Evolutionary conservation across 1,139 yeast genomes (phyloP), one percentile per base, ranked within the genome.

Genomic region (Candida pseudoviswanathii): DNA sequence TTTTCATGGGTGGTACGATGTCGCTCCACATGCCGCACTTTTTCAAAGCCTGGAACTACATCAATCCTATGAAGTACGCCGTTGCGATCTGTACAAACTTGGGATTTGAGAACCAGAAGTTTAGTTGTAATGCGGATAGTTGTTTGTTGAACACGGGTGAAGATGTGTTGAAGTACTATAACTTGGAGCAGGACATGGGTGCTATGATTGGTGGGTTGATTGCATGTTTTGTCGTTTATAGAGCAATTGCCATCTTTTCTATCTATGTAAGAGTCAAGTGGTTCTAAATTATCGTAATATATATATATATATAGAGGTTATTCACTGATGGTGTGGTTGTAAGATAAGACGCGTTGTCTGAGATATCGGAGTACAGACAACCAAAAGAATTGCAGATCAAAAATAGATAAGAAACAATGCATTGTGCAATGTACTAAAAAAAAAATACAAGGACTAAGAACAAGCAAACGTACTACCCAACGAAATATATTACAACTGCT

Each of bases 1-100:
- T 86, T 16, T 82, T 86, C 58, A 87, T 89, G 95, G 89, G 90
- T 3, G 97, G 96, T n/a, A 74, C 92, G 4, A 78, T 90, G 85
- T 86, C 96, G 0, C 68, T 88, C 55, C 75, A 85, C 33, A 82
- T 89, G 86, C 90, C 90, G 5, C 69, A 68, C 1, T 81, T 89
- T 47, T 78, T 89, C 61, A 74, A 75, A 54, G 96, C 84, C 0
- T 68, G 86, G 63, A 89, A 89, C 65, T 89, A 83, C 68, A 58
- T 86, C 10, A 85, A 84, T 49, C 96, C 96, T 1, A 67, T 86
- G 60, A 86, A 85, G 59, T 89, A 86, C 63, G 86, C 81, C 4
- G 84, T 81, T 38, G 84, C 85, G 49, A 71, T 83, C 1, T 65
- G 73, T 57, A 75, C 76, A 10, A 70, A 70, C 51, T 57, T 75